Conservation (phyloP, 176 grass and related monocot genomes). For the Stipa capillata region DNA sequence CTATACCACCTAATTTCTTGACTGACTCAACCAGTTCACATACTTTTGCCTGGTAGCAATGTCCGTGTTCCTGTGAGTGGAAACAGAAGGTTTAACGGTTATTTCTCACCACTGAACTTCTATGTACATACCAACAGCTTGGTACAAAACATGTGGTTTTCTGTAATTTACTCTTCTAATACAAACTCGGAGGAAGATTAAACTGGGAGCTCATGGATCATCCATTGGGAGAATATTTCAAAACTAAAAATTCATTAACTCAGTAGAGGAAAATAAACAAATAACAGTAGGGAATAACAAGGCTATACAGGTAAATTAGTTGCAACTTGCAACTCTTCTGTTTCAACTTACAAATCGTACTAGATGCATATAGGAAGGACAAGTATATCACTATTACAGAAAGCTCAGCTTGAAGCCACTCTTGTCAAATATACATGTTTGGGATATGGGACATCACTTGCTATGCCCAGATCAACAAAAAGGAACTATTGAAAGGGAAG, state of each 20-base stretch:
- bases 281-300: not conserved
- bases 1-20: conserved; percentile 64
- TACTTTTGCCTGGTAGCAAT: conserved; percentile 67
- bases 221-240: not conserved
- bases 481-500: not conserved
- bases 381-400: not conserved
- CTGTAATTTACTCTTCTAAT: no score
- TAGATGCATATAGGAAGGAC: not conserved
- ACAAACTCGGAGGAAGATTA: not conserved
- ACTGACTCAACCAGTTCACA: conserved; percentile 65
- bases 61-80: conserved; percentile 58
- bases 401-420: not conserved
- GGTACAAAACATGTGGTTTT: no score
- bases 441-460: not conserved
- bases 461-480: not conserved
- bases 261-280: not conserved
- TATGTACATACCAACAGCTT: not conserved
- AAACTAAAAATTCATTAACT: not conserved
- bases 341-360: not conserved
- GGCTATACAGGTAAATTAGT: not conserved
- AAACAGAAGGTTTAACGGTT: conserved; percentile 1
- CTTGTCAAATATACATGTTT: not conserved
- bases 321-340: not conserved
- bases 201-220: not conserved
- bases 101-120: not conserved